A percentile compares a stretch with the other conserved stretches of the same genome.
These are phyloP conservation scores for Porphyra umbilicalis DNA, from an alignment of 31 red algal genomes.

Conservation along the genomic window DNA sequence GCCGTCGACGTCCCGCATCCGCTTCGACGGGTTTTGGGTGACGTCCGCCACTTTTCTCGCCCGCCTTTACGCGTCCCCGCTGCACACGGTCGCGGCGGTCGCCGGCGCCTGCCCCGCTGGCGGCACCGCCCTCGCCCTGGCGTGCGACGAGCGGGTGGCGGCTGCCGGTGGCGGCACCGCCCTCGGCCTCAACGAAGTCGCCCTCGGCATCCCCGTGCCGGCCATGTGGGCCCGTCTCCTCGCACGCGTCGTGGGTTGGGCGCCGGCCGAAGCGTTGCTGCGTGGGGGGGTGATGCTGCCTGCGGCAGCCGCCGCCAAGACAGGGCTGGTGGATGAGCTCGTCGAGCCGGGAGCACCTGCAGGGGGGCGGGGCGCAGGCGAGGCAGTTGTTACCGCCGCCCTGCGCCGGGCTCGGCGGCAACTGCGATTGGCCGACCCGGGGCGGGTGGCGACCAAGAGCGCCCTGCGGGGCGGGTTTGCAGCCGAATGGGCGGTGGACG, in stretches of 20 bases:
- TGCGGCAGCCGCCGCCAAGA: constrained; percentile 8
- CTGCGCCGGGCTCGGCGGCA: too few species aligned
- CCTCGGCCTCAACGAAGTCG: constrained; percentile 57
- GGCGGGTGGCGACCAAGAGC: constrained; percentile 38
- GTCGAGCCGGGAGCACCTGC: constrained; percentile 9
- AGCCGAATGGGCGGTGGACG: constrained; percentile 34
- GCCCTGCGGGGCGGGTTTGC: constrained; percentile 23
- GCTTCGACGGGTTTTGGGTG: constrained; percentile 44
- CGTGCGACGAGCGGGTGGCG: constrained; percentile 61
- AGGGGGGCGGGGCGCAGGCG: not conserved
- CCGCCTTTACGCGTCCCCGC: constrained; percentile 49
- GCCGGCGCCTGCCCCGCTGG: constrained; percentile 60
- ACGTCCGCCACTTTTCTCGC: constrained; percentile 36
- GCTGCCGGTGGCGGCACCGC: not conserved
- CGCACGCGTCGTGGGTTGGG: not conserved
- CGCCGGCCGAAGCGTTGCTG: constrained; percentile 39
- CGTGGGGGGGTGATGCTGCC: constrained; percentile 26
- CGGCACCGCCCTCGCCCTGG: constrained; percentile 38
- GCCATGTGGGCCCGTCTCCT: constrained; percentile 39
- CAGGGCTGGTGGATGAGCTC: constrained; percentile 37
- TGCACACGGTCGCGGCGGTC: constrained; percentile 48
- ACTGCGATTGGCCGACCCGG: not conserved
- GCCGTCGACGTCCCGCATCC: constrained; percentile 22
- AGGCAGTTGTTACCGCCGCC: not conserved
- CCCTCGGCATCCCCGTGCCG: constrained; percentile 50